Evolutionary conservation across 176 grass and related monocot genomes (phyloP), one percentile per base, ranked within the genome.

Genomic region (Phoenix dactylifera): DNA sequence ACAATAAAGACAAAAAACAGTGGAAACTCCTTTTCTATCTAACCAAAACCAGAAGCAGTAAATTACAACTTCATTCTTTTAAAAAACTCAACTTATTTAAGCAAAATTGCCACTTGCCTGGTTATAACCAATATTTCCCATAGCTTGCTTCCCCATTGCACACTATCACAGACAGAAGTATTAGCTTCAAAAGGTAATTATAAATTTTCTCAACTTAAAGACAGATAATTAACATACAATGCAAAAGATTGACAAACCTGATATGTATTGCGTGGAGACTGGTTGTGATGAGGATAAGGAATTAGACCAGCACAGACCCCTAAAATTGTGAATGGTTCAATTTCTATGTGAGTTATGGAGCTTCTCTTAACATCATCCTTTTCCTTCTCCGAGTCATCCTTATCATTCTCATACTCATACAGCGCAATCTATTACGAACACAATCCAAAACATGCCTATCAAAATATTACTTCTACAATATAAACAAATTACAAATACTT

Each of bases 111-210:
- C 57, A 16, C 68, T 80, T 90, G 73, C 92, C 92, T 90, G 92
- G 65, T 97, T 97, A 75, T 82, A 97, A 1, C 80, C 92, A 60
- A 97, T 85, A 75, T 97, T 97, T 63, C 92, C 92, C 92, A 97
- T 97, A 0, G 92, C 92, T 85, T 97, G 92, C 55, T 97, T 97
- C 74, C 92, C 92, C 92, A 97, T 97, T 7, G 92, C 92, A 77
- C 92, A 97, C 92, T 90, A 66, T 15, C 74, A 54, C 82, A 25
- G 28, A 67, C 22, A 72, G 54, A 55, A n/a, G 17, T 24, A 72
- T 39, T 80, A 57, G 22, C 62, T 53, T 66, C 20, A 12, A 49
- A 26, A 44, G 22, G 16, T 63, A 18, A 56, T 50, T 1, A 18
- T 68, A 48, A 26, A 29, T 62, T 57, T 70, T 61, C 29, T 17